Conservation (phyloP, 2,329 filamentous ascomycete genomes). For the Trichophyton simii region DNA sequence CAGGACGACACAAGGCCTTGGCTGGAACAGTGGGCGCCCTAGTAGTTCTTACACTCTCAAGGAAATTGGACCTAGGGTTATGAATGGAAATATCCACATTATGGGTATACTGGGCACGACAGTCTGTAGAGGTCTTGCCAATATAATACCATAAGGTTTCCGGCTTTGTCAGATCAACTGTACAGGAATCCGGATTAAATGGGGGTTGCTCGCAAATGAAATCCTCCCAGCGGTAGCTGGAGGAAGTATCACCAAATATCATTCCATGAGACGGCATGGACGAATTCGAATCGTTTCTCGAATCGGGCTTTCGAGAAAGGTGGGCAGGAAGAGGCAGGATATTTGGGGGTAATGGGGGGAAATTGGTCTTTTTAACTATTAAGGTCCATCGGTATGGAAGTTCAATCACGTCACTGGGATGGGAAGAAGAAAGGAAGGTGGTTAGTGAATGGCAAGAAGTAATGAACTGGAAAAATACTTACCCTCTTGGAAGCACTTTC, state of each 20-base stretch:
- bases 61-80: conserved; percentile 39
- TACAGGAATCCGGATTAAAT: conserved; percentile 49
- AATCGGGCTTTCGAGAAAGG: conserved; percentile 40
- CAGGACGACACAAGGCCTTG: conserved; percentile 18
- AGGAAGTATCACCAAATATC: conserved; percentile 46
- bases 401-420: conserved; percentile 39
- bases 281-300: conserved; percentile 43
- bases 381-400: conserved; percentile 47
- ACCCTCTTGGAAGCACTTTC: conserved; percentile 75
- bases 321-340: conserved; percentile 37
- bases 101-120: conserved; percentile 81
- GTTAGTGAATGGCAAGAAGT: conserved; percentile 22
- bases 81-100: conserved; percentile 44
- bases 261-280: conserved; percentile 54
- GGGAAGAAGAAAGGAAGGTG: background rate
- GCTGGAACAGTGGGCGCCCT: conserved; percentile 19
- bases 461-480: conserved; percentile 28
- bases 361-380: conserved; percentile 39
- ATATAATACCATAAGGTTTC: conserved; percentile 84
- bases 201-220: conserved; percentile 54
- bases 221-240: conserved; percentile 59
- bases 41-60: conserved; percentile 35
- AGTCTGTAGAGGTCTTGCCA: conserved; percentile 73
- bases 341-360: conserved; percentile 34
- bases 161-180: conserved; percentile 58